Evolutionary conservation across 257 asterid species (phyloP), one percentile per base, ranked within the genome.

Genomic region (Paulownia fortunei): DNA sequence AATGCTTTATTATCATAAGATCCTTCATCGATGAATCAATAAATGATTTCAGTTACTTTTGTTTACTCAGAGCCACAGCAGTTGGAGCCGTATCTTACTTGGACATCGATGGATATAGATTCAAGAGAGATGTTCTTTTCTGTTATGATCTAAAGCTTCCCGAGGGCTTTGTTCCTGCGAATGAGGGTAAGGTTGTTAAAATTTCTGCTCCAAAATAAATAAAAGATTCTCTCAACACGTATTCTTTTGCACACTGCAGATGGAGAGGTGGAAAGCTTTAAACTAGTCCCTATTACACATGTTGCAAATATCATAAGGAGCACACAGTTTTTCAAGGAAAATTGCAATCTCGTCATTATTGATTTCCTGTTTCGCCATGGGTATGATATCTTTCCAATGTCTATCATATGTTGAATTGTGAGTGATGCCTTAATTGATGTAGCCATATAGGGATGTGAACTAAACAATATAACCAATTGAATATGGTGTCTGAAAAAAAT

Each of bases 221-320:
- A 51, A 16, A 54, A 63, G 55, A 69, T 81, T 78, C 51, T 55
- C 24, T 51, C 7, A 62, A 52, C 69, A 6, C 19, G 16, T 72
- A 24, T 21, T 67, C 6, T 67, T 26, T 83, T 78, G 72, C 39
- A 24, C 65, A 9, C 44, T 59, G 37, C 92, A 94, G 98, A 94
- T 82, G 99, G 97, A 71, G 98, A 94, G 88, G 99, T 94, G 76
- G 99, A 88, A 76, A 94, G 99, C 91, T 94, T 94, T 81, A 84
- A 78, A 80, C 78, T 91, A 72, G 76, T 92, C 76, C 91, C 92
- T 7, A 80, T 91, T 26, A 72, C 87, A 54, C 84, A 82, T 66
- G 96, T 89, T 79, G 97, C 99, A 39, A 86, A 87, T 76, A 85
- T 91, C 83, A 84, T 94, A 47, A 77, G 82, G 76, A 83, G 81